Base-by-base conservation (phyloP, 768 basidiomycete genomes). In the Mycena belliarum region DNA sequence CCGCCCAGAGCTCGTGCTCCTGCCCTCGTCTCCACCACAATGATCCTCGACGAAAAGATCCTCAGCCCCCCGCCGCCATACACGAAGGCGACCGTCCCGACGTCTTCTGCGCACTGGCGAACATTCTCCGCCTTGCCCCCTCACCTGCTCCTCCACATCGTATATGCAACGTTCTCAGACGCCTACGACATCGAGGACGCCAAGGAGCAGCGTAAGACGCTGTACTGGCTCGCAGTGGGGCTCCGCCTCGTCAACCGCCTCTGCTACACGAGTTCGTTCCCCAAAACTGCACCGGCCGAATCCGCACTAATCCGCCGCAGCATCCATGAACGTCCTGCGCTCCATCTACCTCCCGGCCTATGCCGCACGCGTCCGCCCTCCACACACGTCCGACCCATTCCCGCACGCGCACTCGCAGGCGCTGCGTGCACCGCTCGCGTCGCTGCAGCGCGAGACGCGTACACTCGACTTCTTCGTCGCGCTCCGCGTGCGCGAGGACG, bases 301-400 rank as follows among this genome's bases (percentile, higher is more conserved):
- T 29, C 5, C 21, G 26, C 4, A 6, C 20, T 38, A 11, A 42
- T n/a, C 33, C 25, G 15, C 40, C 35, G 24, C 45, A 86, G 87
- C 89, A 11, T 89, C 82, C 70, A 93, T 91, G 90, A 85, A 92
- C 65, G 81, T 93, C 56, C 78, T 94, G 5, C 83, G 92, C 38
- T 89, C 88, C 0, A 82, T 84, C 0, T 92, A 91, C 70, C 75
- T 93, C 42, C 81, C 84, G 6, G 73, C 80, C 1, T 94, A 94
- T 67, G 71, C 73, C n/a, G 72, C 76, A n/a, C 79, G 87, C 42
- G 77, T 93, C 56, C 82, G 85, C 23, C 66, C 76, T 0, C 88
- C 88, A 0, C 92, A 92, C 71, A 76, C 86, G 8, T 87, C 87
- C 49, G 89, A 94, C 65, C 90, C 91, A 0, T 93, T 92, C 72